Conservation (phyloP, 1,139 yeast genomes). For the Lodderomyces parapsilosis region DNA sequence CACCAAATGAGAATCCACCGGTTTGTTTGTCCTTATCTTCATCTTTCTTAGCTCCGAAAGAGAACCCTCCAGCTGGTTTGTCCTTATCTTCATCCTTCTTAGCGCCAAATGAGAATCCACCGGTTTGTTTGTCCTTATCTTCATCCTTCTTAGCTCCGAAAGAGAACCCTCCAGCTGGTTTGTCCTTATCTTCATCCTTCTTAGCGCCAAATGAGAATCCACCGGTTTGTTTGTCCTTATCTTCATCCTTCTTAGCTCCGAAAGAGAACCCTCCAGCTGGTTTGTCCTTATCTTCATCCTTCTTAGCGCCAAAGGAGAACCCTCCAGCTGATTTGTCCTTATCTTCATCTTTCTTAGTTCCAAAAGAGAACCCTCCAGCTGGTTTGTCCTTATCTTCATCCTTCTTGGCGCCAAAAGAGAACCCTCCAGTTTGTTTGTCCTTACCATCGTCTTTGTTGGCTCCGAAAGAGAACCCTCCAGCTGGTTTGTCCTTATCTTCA, state of each 20-base stretch:
- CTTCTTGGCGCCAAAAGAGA: constrained; percentile 26
- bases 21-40: constrained; percentile 17
- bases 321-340: constrained; percentile 17
- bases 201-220: constrained; percentile 14
- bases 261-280: constrained; percentile 14
- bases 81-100: constrained; percentile 18
- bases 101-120: constrained; percentile 21
- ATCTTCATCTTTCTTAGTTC: constrained; percentile 22
- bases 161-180: constrained; percentile 12
- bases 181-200: constrained; percentile 17
- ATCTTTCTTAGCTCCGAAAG: constrained; percentile 26
- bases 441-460: constrained; percentile 24
- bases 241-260: constrained; percentile 27
- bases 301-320: constrained; percentile 26
- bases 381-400: constrained; percentile 18
- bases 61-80: constrained; percentile 20
- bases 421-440: constrained; percentile 17
- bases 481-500: constrained; percentile 15
- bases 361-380: constrained; percentile 23
- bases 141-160: constrained; percentile 23
- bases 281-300: constrained; percentile 20
- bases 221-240: constrained; percentile 17
- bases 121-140: constrained; percentile 10
- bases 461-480: constrained; percentile 22
- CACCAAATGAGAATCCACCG: constrained; percentile 24